A percentile compares a stretch with the other conserved stretches of the same genome.
phyloP scores from a whole-genome alignment of 345 rosid genomes.

The Ceriops zippeliana region DNA sequence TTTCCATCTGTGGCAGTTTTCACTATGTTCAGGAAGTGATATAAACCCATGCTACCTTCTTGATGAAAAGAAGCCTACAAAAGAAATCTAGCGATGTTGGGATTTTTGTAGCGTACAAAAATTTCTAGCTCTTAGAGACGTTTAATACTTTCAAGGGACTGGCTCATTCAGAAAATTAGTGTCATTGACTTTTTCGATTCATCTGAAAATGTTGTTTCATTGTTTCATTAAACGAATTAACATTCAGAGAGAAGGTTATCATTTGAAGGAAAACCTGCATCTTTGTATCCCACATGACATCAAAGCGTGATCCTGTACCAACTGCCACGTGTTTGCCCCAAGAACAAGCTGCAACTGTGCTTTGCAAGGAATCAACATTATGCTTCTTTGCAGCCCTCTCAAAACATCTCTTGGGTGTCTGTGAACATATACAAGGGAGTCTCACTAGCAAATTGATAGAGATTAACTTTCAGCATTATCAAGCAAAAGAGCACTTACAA shows the following conservation, averaged over 20 bases:
- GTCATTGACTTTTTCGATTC: no score
- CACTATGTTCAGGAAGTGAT: constrained; percentile 70
- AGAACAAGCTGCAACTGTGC: constrained; percentile 85
- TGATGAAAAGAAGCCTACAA: constrained; percentile 47
- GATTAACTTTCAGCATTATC: constrained; percentile 8
- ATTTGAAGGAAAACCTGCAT: constrained; percentile 21
- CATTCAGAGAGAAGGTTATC: neutral
- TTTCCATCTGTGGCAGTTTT: constrained; percentile 36
- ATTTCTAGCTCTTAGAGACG: neutral
- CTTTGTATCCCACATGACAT: constrained; percentile 62
- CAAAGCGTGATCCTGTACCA: constrained; percentile 91
- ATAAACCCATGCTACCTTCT: constrained; percentile 50
- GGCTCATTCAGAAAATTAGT: no score
- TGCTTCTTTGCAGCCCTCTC: constrained; percentile 91
- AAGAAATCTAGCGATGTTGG: constrained; percentile 11
- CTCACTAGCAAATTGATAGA: neutral
- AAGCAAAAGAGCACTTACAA: constrained; percentile 45
- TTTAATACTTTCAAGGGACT: no score
- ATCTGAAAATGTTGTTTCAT: no score
- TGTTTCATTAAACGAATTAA: neutral
- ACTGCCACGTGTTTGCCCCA: constrained; percentile 96
- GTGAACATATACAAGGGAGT: constrained; percentile 21
- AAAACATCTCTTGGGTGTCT: constrained; percentile 80
- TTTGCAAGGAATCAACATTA: constrained; percentile 64
- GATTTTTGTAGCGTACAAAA: neutral